A percentile compares a stretch with the other conserved stretches of the same genome.
These are phyloP conservation scores for Fomitopsis schrenkii DNA, from an alignment of 1,284 basidiomycete species.

Conservation along the genomic window DNA sequence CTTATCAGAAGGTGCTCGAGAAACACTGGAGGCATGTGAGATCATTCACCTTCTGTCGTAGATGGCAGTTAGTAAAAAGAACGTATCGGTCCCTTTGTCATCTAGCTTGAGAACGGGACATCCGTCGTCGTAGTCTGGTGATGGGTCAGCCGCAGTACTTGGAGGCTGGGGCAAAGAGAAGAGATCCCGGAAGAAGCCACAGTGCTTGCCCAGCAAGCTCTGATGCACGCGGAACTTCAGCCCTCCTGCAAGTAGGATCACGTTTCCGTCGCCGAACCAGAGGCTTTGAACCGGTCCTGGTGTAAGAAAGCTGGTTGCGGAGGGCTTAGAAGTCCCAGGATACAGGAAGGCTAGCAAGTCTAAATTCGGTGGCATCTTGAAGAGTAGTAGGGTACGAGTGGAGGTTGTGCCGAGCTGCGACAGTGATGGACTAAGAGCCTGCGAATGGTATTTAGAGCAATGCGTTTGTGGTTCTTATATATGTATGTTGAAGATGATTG, in stretches of 20 bases:
- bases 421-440: too few species aligned
- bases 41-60: not conserved
- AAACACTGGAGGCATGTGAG: not conserved
- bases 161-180: slow-evolving; percentile 15
- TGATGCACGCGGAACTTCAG: slow-evolving; percentile 17
- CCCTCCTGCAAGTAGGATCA: slow-evolving; percentile 17
- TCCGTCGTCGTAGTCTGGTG: not conserved
- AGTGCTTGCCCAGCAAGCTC: slow-evolving; percentile 14
- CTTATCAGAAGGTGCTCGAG: not conserved
- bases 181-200: slow-evolving; percentile 18
- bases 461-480: too few species aligned
- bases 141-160: not conserved
- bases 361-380: too few species aligned
- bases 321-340: too few species aligned
- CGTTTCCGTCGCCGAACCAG: slow-evolving; percentile 22
- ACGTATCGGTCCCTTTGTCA: not conserved
- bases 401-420: too few species aligned
- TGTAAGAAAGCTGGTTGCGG: too few species aligned
- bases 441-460: too few species aligned
- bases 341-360: too few species aligned
- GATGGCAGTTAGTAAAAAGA: not conserved
- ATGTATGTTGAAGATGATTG: too few species aligned
- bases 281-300: slow-evolving; percentile 3
- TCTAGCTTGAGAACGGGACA: not conserved
- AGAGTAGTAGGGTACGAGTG: too few species aligned